Evolutionary conservation across 495 filamentous ascomycete genomes (phyloP).

Genomic region (Daldinia concentrica): DNA sequence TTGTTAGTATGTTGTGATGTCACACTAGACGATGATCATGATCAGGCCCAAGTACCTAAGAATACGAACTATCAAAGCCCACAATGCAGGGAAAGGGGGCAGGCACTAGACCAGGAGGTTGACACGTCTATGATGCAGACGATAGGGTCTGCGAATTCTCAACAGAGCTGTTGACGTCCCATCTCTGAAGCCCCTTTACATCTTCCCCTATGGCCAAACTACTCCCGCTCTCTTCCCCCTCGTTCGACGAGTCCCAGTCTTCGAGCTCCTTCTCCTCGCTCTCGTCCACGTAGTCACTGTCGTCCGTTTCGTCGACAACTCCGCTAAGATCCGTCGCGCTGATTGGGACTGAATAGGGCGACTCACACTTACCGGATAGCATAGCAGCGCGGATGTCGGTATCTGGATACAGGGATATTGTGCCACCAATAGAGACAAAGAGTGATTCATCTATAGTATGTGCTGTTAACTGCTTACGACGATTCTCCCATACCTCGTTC

Average conservation of each 20-base stretch:
- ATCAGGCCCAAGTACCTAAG: neutral
- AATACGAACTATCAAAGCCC: conserved; percentile 7
- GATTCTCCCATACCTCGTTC: conserved; percentile 10
- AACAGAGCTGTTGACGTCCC: conserved; percentile 9
- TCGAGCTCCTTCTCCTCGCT: conserved; percentile 15
- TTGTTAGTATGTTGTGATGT: neutral
- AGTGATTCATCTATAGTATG: conserved; percentile 14
- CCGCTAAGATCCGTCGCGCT: conserved; percentile 12
- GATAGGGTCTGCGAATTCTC: conserved; percentile 18
- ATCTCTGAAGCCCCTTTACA: neutral
- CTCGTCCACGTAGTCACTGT: conserved; percentile 30
- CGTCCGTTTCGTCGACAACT: conserved; percentile 20
- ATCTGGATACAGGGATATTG: neutral
- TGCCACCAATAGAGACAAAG: conserved; percentile 19
- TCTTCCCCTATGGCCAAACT: neutral
- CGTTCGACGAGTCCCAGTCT: conserved; percentile 18
- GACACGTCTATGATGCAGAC: conserved; percentile 8
- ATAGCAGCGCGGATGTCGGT: conserved; percentile 16
- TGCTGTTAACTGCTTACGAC: neutral
- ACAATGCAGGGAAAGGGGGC: neutral
- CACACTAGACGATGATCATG: neutral
- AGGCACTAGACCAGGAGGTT: neutral
- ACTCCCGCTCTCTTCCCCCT: conserved; percentile 1
- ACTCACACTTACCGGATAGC: conserved; percentile 22
- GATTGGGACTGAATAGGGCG: conserved; percentile 12